Evolutionary conservation across 2,329 filamentous ascomycete genomes (phyloP).

Genomic region (Shiraia sp.): DNA sequence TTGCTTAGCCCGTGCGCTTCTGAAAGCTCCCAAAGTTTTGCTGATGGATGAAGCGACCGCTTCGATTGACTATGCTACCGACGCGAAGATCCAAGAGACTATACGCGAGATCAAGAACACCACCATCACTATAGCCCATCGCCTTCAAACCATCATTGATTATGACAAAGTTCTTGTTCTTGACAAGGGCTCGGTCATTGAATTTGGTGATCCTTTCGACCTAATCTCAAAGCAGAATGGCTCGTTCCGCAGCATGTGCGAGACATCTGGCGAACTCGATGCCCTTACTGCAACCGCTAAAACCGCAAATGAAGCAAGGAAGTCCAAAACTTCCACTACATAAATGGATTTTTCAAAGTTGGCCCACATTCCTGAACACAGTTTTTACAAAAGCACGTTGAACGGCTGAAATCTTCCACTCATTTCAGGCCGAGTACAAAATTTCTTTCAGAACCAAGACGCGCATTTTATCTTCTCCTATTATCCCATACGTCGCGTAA

Average conservation of each 20-base stretch:
- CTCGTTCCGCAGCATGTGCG: conserved; percentile 68
- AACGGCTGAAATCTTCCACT: no score
- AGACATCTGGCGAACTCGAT: conserved; percentile 65
- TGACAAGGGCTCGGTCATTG: conserved; percentile 83
- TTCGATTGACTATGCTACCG: conserved; percentile 94
- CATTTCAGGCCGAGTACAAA: no score
- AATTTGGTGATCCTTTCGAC: conserved; percentile 88
- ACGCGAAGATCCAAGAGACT: conserved; percentile 93
- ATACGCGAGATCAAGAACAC: conserved; percentile 91
- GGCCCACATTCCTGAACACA: not conserved
- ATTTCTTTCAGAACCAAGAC: no score
- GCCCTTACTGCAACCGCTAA: conserved; percentile 60
- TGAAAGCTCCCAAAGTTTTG: conserved; percentile 89
- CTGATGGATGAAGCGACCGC: conserved; percentile 99
- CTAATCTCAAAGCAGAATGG: conserved; percentile 67
- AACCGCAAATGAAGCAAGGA: conserved; percentile 44
- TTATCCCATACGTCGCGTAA: no score
- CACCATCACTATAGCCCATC: conserved; percentile 94
- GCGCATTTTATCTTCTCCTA: no score
- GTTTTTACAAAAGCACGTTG: not conserved
- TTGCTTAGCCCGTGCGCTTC: conserved; percentile 87
- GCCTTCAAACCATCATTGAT: conserved; percentile 94
- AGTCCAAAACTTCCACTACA: not conserved
- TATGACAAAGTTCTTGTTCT: conserved; percentile 97
- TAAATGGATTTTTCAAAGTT: not conserved